Percentiles rank a stretch among this genome's conserved stretches.
phyloP scores from a whole-genome alignment of 371 early-diverging fungal species.

The Apophysomyces variabilis region DNA sequence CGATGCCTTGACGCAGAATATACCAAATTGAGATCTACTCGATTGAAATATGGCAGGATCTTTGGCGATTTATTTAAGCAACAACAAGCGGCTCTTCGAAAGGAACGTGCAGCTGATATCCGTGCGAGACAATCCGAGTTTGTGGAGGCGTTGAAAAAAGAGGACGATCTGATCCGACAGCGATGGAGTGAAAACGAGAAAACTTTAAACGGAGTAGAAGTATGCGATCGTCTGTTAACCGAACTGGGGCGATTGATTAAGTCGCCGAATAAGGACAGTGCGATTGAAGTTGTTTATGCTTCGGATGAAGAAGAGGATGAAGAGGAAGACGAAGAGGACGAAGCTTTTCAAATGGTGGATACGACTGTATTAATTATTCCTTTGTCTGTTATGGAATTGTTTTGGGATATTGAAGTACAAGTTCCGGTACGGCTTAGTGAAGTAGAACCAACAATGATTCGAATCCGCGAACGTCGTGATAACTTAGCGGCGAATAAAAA shows the following conservation, averaged over 20 bases:
- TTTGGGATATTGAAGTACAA: conserved; percentile 19
- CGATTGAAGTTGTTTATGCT: conserved; percentile 17
- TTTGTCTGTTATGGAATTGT: conserved; percentile 19
- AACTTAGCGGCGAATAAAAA: conserved; percentile 5
- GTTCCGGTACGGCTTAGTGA: conserved; percentile 20
- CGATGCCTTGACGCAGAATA: conserved; percentile 17
- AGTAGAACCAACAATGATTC: conserved; percentile 14
- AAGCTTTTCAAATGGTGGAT: conserved; percentile 7
- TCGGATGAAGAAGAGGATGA: conserved; percentile 9
- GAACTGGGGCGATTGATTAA: conserved; percentile 5
- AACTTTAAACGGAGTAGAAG: not conserved
- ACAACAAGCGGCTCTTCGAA: conserved; percentile 11
- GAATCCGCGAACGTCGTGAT: conserved; percentile 3
- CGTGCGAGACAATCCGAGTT: conserved; percentile 19
- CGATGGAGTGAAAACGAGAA: conserved; percentile 4
- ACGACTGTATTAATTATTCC: conserved; percentile 23
- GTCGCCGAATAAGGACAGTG: conserved; percentile 1
- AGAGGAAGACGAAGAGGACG: conserved; percentile 1
- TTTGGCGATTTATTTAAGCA: conserved; percentile 11
- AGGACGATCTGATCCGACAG: conserved; percentile 11
- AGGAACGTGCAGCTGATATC: conserved; percentile 23
- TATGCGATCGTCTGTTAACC: conserved; percentile 7
- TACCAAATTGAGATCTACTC: conserved; percentile 14
- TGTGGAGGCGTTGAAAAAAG: conserved; percentile 13
- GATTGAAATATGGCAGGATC: conserved; percentile 14